Conservation (phyloP, 2,329 filamentous ascomycete genomes). For the Aspergillus sp. region DNA sequence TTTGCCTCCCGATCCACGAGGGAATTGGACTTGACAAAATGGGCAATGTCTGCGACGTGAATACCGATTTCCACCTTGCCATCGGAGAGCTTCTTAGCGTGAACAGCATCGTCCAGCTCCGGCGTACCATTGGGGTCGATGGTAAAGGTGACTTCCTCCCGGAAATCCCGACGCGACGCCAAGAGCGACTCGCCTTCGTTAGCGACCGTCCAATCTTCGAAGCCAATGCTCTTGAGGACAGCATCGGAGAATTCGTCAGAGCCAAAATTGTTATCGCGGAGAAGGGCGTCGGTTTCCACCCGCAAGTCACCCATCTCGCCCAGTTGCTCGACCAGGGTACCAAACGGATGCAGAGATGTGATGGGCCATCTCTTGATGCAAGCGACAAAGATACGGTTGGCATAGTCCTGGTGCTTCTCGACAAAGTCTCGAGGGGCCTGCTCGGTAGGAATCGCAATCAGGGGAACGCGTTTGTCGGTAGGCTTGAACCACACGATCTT, state of each 20-base stretch:
- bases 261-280: constrained; percentile 97
- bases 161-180: constrained; percentile 76
- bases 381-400: constrained; percentile 94
- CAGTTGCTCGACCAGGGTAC: constrained; percentile 92
- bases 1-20: constrained; percentile 94
- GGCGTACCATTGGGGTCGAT: constrained; percentile 82
- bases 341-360: constrained; percentile 97
- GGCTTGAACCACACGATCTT: constrained; percentile 99
- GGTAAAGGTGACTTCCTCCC: constrained; percentile 79
- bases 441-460: constrained; percentile 97
- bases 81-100: constrained; percentile 75
- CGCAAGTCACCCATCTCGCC: constrained; percentile 96
- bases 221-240: constrained; percentile 82
- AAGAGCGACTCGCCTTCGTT: constrained; percentile 72
- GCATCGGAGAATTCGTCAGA: constrained; percentile 97
- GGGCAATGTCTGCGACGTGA: constrained; percentile 87
- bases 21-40: constrained; percentile 95
- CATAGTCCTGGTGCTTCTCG: constrained; percentile 95
- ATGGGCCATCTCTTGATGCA: constrained; percentile 99
- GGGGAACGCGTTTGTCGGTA: constrained; percentile 93
- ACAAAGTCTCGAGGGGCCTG: constrained; percentile 97
- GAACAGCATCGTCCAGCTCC: constrained; percentile 85
- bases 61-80: constrained; percentile 89
- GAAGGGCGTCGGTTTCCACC: constrained; percentile 92
- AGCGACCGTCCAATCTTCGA: constrained; percentile 81